Base-by-base conservation (phyloP, 2,329 filamentous ascomycete genomes). In the Cladosporium austrohemisphaericum region DNA sequence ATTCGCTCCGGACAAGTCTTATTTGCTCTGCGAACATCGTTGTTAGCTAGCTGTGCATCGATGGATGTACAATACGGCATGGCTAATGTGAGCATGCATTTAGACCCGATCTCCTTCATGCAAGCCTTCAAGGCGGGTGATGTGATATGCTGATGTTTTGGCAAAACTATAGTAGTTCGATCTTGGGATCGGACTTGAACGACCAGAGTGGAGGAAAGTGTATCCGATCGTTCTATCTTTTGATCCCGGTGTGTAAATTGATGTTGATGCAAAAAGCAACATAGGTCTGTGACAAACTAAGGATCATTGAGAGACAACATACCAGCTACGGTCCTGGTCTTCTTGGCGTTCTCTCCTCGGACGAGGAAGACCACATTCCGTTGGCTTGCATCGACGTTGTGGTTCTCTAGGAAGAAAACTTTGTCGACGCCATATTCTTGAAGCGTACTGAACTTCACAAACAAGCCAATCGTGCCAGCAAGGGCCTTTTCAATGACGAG, bases 391-490 rank as follows among this genome's bases (percentile, higher is more conserved):
- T 97, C 92, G 68, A 90, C 85, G 71, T 98, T 97, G 64, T 86
- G 82, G 71, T 96, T 97, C 70, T 98, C 93, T 38, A 98, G 77
- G 64, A 96, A 86, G 75, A 97, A 98, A 58, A 96, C 88, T 69
- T 95, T 95, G 70, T 97, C 91, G 59, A 98, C 91, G 23, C 94
- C 94, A 73, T 97, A 96, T 64, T 98, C 93, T 66, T 97, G 89
- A 13, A 96, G 79, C 8, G 88, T 92, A 18, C 92, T 92, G 64
- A 96, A 95, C 68, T 96, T 96, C 72, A 95, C 89, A 58, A 98
- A 85, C 52, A 92, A 79, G 52, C 91, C 89, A 59, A 98, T 80
- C 23, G 91, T 88, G 19, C 92, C 93, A 58, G 92, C 90, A 60
- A 98, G 78, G 61, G 84, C 85, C 69, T 86, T 88, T 68, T 97